A percentile compares a stretch with the other conserved stretches of the same genome.
phyloP scores from a whole-genome alignment of 1,284 basidiomycete species.

The Pseudomicrostroma phylloplanum region DNA sequence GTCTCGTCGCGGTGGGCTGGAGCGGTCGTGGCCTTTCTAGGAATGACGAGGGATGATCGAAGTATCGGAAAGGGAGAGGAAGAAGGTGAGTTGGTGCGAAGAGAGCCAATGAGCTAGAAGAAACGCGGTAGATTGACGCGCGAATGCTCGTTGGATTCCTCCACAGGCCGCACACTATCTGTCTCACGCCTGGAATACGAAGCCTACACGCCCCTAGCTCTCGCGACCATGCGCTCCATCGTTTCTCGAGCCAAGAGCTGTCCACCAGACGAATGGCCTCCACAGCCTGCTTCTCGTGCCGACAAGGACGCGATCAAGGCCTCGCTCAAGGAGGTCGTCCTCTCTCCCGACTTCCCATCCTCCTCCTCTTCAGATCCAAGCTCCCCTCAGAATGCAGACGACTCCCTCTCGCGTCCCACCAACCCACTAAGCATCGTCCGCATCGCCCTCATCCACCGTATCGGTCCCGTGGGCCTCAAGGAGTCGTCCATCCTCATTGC shows the following conservation, averaged over 20 bases:
- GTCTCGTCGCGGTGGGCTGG: conserved; percentile 30
- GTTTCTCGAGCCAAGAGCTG: conserved; percentile 8
- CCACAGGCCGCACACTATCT: conserved; percentile 58
- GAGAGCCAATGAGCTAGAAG: background rate
- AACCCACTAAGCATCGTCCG: conserved; percentile 10
- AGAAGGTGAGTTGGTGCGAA: conserved; percentile 51
- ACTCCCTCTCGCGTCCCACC: too few relatives aligned
- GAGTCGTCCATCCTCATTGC: conserved; percentile 76
- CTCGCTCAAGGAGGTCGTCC: too few relatives aligned
- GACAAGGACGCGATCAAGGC: too few relatives aligned
- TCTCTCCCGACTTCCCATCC: too few relatives aligned
- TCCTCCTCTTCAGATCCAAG: too few relatives aligned
- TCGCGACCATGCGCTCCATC: conserved; percentile 58
- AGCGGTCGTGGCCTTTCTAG: conserved; percentile 62
- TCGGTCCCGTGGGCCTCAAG: conserved; percentile 70
- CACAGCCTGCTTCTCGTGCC: background rate
- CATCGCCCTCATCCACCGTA: conserved; percentile 67
- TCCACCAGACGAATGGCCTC: background rate
- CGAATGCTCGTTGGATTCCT: background rate
- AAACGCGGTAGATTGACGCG: conserved; percentile 30
- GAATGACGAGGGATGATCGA: conserved; percentile 62
- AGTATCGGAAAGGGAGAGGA: conserved; percentile 23
- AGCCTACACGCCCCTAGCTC: conserved; percentile 72
- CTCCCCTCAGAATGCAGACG: too few relatives aligned
- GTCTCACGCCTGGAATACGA: conserved; percentile 70